Base-by-base conservation (phyloP, 345 rosid genomes). In the Lepidium aucheri region DNA sequence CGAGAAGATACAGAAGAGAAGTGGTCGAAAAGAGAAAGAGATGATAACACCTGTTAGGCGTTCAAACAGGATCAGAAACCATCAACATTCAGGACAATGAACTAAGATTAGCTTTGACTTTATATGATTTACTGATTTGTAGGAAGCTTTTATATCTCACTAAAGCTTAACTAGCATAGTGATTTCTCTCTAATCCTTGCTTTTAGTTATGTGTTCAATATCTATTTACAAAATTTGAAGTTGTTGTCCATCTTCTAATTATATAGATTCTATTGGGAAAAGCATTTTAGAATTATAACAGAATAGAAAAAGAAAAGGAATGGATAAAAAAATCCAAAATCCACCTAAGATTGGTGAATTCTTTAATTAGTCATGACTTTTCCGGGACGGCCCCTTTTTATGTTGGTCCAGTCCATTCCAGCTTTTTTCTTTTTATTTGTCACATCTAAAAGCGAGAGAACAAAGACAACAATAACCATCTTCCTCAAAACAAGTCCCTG, bases 1-100 rank as follows among this genome's bases (percentile, higher is more conserved):
- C 17, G 93, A 92, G 78, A 92, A 78, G 70, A 62, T 92, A 30
- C 74, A 81, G 10, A 69, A n/a, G 79, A 84, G 82, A 74, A 78
- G 77, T 40, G 96, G 91, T 72, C 76, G 88, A 68, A 42, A 11
- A 58, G 89, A 75, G 69, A 86, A 84, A 57, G 67, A 49, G 8
- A 69, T 70, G 63, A 55, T 79, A 34, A 92, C 98, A 65, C 96
- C 95, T 2, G 91, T 87, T 42, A 81, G 96, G 75, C 89, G 98
- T 32, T 92, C 98, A 7, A 89, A 89, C 83, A 81, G 95, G 78
- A 76, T 89, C 73, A 78, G 76, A 67, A 84, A 73, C 63, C 82
- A 63, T 46, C 75, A 80, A 46, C 86, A 78, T 67, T 68, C 79
- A 57, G 86, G 85, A 65, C 65, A 64, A 40, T 72, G 45, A 64